Base-by-base conservation (phyloP, 805 yeast species). In the Schwanniomyces sp. region DNA sequence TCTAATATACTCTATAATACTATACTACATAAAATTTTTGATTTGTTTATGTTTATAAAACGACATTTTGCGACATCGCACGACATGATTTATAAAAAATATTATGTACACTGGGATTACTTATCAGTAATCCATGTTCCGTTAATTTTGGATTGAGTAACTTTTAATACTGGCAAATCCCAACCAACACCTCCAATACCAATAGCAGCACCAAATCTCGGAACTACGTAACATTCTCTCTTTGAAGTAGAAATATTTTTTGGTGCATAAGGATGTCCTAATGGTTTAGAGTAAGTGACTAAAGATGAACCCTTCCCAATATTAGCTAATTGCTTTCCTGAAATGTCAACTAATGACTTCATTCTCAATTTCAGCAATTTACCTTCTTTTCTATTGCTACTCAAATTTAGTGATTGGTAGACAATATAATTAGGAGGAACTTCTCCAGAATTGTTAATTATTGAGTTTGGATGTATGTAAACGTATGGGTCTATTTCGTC, bases 141-240 rank as follows among this genome's bases (percentile, higher is more conserved):
- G 30, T 76, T 67, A 6, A 72, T 64, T 59, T 85, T 88, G 50
- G 72, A 75, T 62, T 92, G 97, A 1, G 72, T 72, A 2, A 91
- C 94, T 62, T 89, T 85, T 25, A 85, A 72, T 7, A 94, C 96
- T 6, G 78, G 78, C 44, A 92, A 67, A 57, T 92, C 97, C 96
- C 97, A 92, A 7, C 96, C 96, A 25, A 86, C 75, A 18, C 89
- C 88, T 17, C 96, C 97, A 36, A 83, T 77, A 9, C 96, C 96
- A 38, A 85, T 74, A 6, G 83, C 77, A 9, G 95, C 91, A 4
- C 97, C 97, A 61, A 88, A 82, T 47, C 97, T 71, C 1, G 98
- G 97, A 43, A 90, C 84, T 12, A 91, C 97, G 69, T 89, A 91
- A 56, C 95, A 88, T 58, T 86, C 91, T 54, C 97, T 74, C 57